Evolutionary conservation across 2,329 filamentous ascomycete species (phyloP).

Genomic region (Verticillium klebahnii): DNA sequence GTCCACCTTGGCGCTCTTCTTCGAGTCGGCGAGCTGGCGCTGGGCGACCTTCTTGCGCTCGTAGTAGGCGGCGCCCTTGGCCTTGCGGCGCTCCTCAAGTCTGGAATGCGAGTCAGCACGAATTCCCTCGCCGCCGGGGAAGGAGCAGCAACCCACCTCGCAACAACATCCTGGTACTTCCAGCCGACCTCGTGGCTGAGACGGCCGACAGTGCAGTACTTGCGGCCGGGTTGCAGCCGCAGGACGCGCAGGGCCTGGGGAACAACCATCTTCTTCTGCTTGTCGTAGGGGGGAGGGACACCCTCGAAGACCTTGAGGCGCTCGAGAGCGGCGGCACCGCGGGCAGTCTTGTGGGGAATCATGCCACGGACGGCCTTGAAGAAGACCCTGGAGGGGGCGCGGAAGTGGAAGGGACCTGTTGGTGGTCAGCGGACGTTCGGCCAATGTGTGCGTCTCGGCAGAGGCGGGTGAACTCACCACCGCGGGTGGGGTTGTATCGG

Average conservation of each 20-base stretch:
- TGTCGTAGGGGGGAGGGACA: slow-evolving; percentile 97
- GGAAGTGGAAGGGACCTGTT: slow-evolving; percentile 98
- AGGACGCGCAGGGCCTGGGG: slow-evolving; percentile 96
- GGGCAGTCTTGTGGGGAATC: slow-evolving; percentile 99
- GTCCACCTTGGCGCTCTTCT: slow-evolving; percentile 87
- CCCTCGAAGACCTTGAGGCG: slow-evolving; percentile 99
- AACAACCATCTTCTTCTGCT: slow-evolving; percentile 99
- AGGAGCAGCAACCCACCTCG: slow-evolving; percentile 63
- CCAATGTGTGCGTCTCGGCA: slow-evolving; percentile 9
- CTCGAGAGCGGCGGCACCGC: slow-evolving; percentile 93
- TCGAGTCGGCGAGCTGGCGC: slow-evolving; percentile 85
- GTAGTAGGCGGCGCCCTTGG: slow-evolving; percentile 99
- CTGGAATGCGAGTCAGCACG: slow-evolving; percentile 38
- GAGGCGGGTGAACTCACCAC: slow-evolving; percentile 60
- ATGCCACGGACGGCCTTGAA: slow-evolving; percentile 99
- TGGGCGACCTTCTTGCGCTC: slow-evolving; percentile 98
- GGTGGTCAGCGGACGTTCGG: slow-evolving; percentile 21
- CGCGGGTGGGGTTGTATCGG: slow-evolving; percentile 98
- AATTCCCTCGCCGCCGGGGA: neutral
- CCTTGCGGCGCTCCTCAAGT: slow-evolving; percentile 99
- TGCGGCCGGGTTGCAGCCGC: slow-evolving; percentile 96
- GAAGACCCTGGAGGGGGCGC: slow-evolving; percentile 98
- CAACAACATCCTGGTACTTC: slow-evolving; percentile 99
- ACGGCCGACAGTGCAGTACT: slow-evolving; percentile 99
- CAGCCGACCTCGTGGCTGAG: slow-evolving; percentile 99